A percentile compares a stretch with the other conserved stretches of the same genome.
phyloP scores from a whole-genome alignment of 805 yeast genomes.

The Jamesozyma spencerorum region DNA sequence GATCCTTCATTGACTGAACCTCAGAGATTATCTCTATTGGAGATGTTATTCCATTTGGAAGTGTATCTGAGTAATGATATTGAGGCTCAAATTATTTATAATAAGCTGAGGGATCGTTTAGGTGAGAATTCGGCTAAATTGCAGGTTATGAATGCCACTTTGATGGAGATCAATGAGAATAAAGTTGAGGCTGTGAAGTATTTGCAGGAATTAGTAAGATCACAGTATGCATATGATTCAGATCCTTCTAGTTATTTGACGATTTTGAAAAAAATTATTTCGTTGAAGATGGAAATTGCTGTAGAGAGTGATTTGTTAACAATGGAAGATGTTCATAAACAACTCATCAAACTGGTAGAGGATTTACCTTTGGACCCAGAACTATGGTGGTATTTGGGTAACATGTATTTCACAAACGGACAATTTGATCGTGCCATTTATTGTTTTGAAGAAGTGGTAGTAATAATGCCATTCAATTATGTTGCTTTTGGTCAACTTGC shows the following conservation, averaged over 20 bases:
- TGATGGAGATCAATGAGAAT: conserved; percentile 20
- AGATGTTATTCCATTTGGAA: conserved; percentile 61
- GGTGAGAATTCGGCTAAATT: conserved; percentile 35
- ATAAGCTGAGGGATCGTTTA: conserved; percentile 59
- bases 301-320: conserved; percentile 1
- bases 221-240: conserved; percentile 44
- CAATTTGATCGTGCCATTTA: conserved; percentile 59
- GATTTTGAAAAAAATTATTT: conserved; percentile 22
- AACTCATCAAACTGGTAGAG: conserved; percentile 19
- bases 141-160: conserved; percentile 25
- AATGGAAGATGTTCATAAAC: conserved; percentile 12
- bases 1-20: conserved; percentile 25
- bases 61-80: conserved; percentile 54
- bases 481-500: conserved; percentile 25
- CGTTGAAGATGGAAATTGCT: conserved; percentile 12
- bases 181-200: conserved; percentile 31
- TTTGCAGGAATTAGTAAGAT: conserved; percentile 41
- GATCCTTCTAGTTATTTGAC: conserved; percentile 25
- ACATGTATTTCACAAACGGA: conserved; percentile 50
- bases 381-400: conserved; percentile 70
- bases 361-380: conserved; percentile 61
- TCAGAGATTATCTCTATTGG: conserved; percentile 51
- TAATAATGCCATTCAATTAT: conserved; percentile 48
- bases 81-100: conserved; percentile 61
- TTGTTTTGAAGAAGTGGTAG: conserved; percentile 60